Evolutionary conservation across 2,329 filamentous ascomycete genomes (phyloP).

Genomic region (Botrytis porri): DNA sequence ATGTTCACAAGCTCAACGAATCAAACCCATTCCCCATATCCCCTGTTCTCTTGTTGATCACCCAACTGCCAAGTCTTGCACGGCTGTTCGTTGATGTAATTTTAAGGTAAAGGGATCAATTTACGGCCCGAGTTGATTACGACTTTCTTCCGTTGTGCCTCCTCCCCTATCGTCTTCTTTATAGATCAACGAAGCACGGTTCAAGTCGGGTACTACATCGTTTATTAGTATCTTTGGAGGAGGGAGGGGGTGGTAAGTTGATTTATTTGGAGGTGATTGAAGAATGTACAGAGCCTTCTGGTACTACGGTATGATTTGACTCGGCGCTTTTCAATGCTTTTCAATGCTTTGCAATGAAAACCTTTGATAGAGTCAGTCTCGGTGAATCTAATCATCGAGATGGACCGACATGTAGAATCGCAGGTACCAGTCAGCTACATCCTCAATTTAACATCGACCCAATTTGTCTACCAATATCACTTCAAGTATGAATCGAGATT

Average conservation of each 20-base stretch:
- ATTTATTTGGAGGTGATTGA: not conserved
- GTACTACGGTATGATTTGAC: not conserved
- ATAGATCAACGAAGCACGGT: not conserved
- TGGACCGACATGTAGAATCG: not conserved
- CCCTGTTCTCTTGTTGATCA: slow-evolving; percentile 2
- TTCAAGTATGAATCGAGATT: not conserved
- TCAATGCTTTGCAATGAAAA: not conserved
- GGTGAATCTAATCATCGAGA: not conserved
- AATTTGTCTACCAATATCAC: not conserved
- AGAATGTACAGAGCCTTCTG: not conserved
- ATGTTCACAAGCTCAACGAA: not conserved
- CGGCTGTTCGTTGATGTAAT: slow-evolving; percentile 1
- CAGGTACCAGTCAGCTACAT: not conserved
- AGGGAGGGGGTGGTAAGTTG: not conserved
- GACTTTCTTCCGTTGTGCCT: not conserved
- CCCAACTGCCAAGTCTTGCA: slow-evolving; percentile 5
- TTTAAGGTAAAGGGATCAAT: slow-evolving; percentile 1
- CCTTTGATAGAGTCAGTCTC: not conserved
- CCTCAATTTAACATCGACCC: not conserved
- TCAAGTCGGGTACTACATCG: slow-evolving; percentile 7
- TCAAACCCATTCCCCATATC: not conserved
- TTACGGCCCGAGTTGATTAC: slow-evolving; percentile 14
- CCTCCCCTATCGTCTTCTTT: slow-evolving; percentile 6
- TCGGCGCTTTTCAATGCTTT: not conserved
- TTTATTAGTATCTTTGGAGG: not conserved